phyloP scores from a whole-genome alignment of 1,139 yeast species.

The Candida sanyaensis region DNA sequence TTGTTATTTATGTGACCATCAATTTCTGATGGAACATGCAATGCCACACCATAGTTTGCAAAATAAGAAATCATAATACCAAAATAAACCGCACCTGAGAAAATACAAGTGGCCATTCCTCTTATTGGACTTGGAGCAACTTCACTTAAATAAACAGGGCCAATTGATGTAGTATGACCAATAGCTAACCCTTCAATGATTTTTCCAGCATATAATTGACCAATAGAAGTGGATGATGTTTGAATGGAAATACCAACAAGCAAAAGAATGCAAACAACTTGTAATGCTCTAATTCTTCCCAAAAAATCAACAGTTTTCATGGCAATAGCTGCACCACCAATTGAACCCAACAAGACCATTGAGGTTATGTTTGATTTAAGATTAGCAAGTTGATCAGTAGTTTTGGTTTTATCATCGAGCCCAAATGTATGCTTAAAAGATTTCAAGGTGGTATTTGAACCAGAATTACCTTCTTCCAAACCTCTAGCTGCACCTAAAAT shows the following conservation, averaged over 20 bases:
- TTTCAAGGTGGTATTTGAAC: constrained; percentile 14
- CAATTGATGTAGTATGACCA: constrained; percentile 59
- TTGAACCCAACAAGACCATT: constrained; percentile 64
- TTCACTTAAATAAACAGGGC: constrained; percentile 52
- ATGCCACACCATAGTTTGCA: constrained; percentile 44
- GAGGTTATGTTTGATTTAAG: constrained; percentile 57
- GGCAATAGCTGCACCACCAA: constrained; percentile 57
- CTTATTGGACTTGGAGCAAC: constrained; percentile 55
- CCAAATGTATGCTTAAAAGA: constrained; percentile 50
- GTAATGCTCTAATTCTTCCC: constrained; percentile 57
- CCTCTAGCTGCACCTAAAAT: constrained; percentile 63
- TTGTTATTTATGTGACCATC: constrained; percentile 18
- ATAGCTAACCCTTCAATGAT: constrained; percentile 56
- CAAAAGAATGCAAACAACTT: constrained; percentile 47
- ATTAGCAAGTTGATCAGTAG: constrained; percentile 41
- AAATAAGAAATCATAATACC: constrained; percentile 57
- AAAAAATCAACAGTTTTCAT: constrained; percentile 46
- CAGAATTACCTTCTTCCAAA: constrained; percentile 53
- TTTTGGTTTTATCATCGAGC: constrained; percentile 39
- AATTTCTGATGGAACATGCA: constrained; percentile 26
- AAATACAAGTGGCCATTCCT: constrained; percentile 51
- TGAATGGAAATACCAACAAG: constrained; percentile 50
- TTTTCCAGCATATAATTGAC: constrained; percentile 57
- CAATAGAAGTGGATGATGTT: constrained; percentile 42
- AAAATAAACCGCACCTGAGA: constrained; percentile 56